Evolutionary conservation across 2,329 filamentous ascomycete species (phyloP), one percentile per base, ranked within the genome.

Genomic region (Fusarium drepaniforme): DNA sequence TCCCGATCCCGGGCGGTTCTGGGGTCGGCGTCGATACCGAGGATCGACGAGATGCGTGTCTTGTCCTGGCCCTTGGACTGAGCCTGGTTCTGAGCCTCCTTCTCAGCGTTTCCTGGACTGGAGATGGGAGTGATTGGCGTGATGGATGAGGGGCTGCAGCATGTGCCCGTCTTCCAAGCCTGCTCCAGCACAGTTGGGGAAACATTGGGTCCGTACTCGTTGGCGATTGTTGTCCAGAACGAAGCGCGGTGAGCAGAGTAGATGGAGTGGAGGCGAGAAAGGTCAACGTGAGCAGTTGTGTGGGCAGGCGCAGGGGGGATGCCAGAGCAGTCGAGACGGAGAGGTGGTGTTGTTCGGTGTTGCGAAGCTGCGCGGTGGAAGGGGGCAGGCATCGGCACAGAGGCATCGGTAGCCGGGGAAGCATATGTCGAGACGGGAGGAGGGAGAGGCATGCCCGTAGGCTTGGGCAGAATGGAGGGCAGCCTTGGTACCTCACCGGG

Each of bases 161-260:
- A 83, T 33, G 82, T 79, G 44, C 85, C 87, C 12, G 85, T 84
- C 80, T 86, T 88, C 91, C 93, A 95, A n/a, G 92, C 90, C 80
- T 92, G 91, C 83, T 94, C 93, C 23, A 95, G 86, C 38, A 90
- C 86, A 16, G 88, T 86, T 2, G 93, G 90, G 59, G 90, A 91
- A 2, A 88, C 87, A 38, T 90, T 89, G 16, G 85, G 82, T 64
- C 93, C 93, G 79, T 96, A 96, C 78, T 95, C 93, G 30, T 89
- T 85, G 35, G 93, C 93, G 40, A 96, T 89, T 58, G 89, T 87
- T 38, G 89, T 86, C 93, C 94, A 96, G 84, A 96, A 96, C 11
- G 90, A 89, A 61, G 88, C 86, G 51, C 93, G 90, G 83, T 94
- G 93, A 9, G 89, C 85, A 63, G 91, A 89, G 82, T 96, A 96